Evolutionary conservation across 345 rosid genomes (phyloP).

Genomic region (Ceriops zippeliana): DNA sequence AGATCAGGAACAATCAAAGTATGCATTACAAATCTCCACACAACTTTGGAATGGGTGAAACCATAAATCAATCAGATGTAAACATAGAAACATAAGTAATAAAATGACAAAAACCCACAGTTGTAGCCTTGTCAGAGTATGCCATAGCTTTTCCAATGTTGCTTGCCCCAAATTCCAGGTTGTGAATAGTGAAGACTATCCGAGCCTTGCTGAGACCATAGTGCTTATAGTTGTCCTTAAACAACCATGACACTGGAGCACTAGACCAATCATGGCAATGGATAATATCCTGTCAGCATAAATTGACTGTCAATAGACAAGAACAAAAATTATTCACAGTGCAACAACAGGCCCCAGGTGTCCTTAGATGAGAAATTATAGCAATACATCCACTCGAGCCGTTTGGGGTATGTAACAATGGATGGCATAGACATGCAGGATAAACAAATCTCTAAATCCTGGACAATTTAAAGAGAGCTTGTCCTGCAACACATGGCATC

Average conservation of each 20-base stretch:
- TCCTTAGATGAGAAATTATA: no score
- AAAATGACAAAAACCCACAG: constrained; percentile 42
- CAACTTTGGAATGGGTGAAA: not conserved
- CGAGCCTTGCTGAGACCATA: constrained; percentile 78
- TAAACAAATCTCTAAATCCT: no score
- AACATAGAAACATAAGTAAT: not conserved
- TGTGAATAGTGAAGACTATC: constrained; percentile 85
- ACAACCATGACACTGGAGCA: constrained; percentile 86
- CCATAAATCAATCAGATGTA: not conserved
- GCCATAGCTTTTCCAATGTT: constrained; percentile 78
- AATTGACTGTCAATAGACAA: constrained; percentile 3
- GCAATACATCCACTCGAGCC: no score
- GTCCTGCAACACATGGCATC: not conserved
- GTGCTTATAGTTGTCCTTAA: constrained; percentile 72
- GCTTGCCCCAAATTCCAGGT: constrained; percentile 76
- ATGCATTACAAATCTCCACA: not conserved
- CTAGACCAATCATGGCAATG: constrained; percentile 99
- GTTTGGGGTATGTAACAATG: no score
- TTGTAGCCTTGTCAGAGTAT: constrained; percentile 80
- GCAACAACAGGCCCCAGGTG: no score
- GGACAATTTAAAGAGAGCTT: no score
- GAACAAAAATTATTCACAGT: not conserved
- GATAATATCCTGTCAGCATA: constrained; percentile 70
- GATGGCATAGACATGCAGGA: no score
- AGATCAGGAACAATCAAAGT: no score